These are phyloP conservation scores for Coniferiporia sulphurascens DNA, from an alignment of 1,284 basidiomycete genomes.

Conservation along the genomic window DNA sequence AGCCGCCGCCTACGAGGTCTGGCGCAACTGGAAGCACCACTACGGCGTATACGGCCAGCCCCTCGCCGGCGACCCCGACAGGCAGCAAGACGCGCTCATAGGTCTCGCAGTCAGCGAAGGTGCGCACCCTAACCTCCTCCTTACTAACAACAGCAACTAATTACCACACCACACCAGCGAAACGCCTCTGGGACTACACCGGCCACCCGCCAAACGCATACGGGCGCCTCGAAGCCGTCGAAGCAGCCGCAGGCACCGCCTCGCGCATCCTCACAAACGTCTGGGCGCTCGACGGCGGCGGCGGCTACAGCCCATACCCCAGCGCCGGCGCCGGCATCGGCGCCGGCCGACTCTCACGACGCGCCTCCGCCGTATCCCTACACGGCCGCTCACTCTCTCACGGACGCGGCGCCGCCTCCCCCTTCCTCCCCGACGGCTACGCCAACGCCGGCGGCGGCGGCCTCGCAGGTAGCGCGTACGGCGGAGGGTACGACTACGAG, in stretches of 20 bases:
- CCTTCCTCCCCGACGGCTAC: not conserved
- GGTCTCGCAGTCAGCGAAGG: conserved; percentile 63
- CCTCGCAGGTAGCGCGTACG: not conserved
- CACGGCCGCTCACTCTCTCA: conserved; percentile 6
- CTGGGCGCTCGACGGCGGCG: conserved; percentile 3
- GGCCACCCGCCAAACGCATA: conserved; percentile 39
- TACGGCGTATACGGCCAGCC: conserved; percentile 45
- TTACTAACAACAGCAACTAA: conserved; percentile 17
- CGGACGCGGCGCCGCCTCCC: not conserved
- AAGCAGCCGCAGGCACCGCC: conserved; percentile 54
- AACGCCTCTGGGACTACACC: conserved; percentile 43
- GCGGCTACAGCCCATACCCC: conserved; percentile 2
- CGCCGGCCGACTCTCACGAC: conserved; percentile 12
- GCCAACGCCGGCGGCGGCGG: not conserved
- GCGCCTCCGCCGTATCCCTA: conserved; percentile 9
- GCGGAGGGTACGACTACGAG: not conserved
- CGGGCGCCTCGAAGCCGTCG: conserved; percentile 41
- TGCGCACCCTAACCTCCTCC: conserved; percentile 23
- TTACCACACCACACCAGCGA: conserved; percentile 27
- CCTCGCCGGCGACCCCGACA: conserved; percentile 44
- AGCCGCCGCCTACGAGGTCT: conserved; percentile 66
- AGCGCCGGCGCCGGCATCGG: not conserved
- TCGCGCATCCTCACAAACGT: conserved; percentile 43
- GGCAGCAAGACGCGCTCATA: conserved; percentile 55
- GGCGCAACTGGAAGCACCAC: conserved; percentile 57